Evolutionary conservation across 2,329 filamentous ascomycete genomes (phyloP), one percentile per base, ranked within the genome.

Genomic region (Albophoma yamanashiensis): DNA sequence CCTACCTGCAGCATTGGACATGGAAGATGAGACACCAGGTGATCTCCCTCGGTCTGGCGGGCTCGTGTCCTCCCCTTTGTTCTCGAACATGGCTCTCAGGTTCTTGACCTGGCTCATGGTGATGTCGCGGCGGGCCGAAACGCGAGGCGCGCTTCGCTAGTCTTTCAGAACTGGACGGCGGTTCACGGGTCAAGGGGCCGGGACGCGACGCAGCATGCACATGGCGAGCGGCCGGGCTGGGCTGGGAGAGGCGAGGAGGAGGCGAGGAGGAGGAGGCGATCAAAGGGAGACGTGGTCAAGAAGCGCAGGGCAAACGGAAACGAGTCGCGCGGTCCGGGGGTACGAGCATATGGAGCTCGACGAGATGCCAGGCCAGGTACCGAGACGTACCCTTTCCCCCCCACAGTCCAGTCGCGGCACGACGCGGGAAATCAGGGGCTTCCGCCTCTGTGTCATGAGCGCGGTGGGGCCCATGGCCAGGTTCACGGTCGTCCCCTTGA

Each of bases 31-130:
- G 63, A 74, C 74, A 63, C 80, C 84, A 59, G 87, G 87, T 61
- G 86, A 88, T 72, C 88, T 81, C 62, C 88, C 89, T 76, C 88
- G 81, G 64, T 88, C 87, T 20, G 86, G 84, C 64, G 85, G 82
- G 67, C 82, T 87, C 61, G 79, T 78, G 66, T 84, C 82, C 71
- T 84, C 82, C 71, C 81, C 83, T 74, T 85, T 89, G 71, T 85
- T 84, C 79, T 92, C 89, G 72, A 92, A 92, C 82, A 89, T 91
- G 69, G 89, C 89, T 67, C 88, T 82, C 65, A 92, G 83, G 76
- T 89, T 89, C 76, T 81, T 87, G 69, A 90, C 87, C 69, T 83
- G 85, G 70, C 85, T 86, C 82, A 85, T 86, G 69, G 72, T 77
- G 74, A 74, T 74, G 55, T 36, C 45, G 39, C 17, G 39, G 39